Evolutionary conservation across 768 basidiomycete genomes (phyloP).

Genomic region (Fomitopsis serialis): DNA sequence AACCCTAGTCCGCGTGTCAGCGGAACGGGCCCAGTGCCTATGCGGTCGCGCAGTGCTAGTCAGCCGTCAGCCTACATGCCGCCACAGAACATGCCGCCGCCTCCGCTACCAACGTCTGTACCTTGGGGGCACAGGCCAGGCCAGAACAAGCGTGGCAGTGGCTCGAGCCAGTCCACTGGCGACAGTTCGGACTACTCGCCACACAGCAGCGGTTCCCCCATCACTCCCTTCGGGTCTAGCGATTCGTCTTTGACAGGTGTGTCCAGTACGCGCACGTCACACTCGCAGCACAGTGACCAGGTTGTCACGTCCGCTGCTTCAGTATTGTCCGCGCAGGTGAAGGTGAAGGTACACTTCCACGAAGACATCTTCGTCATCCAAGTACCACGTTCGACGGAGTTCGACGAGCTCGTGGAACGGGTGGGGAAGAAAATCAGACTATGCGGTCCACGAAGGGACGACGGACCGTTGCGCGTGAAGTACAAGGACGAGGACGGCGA

Average conservation of each 20-base stretch:
- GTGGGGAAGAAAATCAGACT: slow-evolving; percentile 91
- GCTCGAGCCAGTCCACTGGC: slow-evolving; percentile 78
- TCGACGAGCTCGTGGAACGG: slow-evolving; percentile 79
- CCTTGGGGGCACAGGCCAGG: slow-evolving; percentile 41
- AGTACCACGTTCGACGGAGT: slow-evolving; percentile 75
- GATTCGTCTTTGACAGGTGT: slow-evolving; percentile 69
- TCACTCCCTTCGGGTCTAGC: slow-evolving; percentile 87
- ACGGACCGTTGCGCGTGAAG: slow-evolving; percentile 79
- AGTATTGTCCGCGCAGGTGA: slow-evolving; percentile 48
- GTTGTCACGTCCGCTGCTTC: slow-evolving; percentile 21
- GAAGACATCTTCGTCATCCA: slow-evolving; percentile 95
- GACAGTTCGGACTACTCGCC: slow-evolving; percentile 83
- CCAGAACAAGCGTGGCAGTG: slow-evolving; percentile 68
- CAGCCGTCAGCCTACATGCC: slow-evolving; percentile 70
- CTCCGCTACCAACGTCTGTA: slow-evolving; percentile 50
- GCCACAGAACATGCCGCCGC: slow-evolving; percentile 33
- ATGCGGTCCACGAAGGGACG: slow-evolving; percentile 77
- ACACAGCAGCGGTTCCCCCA: slow-evolving; percentile 71
- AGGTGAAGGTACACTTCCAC: slow-evolving; percentile 92
- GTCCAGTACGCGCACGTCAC: slow-evolving; percentile 42
- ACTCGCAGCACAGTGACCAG: slow-evolving; percentile 43
- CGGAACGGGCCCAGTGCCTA: slow-evolving; percentile 18
- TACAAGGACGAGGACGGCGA: slow-evolving; percentile 94
- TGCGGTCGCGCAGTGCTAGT: slow-evolving; percentile 72
- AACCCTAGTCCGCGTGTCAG: slow-evolving; percentile 8